Conservation (phyloP, 202 grass and related monocot species). For the Alloteropsis angusta region DNA sequence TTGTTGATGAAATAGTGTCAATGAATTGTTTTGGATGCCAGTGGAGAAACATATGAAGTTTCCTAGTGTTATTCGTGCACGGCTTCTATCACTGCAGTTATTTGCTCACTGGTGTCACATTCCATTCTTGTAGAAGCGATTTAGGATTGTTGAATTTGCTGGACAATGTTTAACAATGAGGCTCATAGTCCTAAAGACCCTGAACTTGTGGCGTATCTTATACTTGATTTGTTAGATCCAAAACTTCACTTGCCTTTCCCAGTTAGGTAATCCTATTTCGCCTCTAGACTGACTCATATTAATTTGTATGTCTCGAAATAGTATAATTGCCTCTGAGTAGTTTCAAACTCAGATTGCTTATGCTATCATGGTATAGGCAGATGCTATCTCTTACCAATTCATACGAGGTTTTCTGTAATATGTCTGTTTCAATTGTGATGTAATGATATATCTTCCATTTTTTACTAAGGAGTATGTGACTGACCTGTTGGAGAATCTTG, state of each 20-base stretch:
- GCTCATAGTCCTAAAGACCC: background rate
- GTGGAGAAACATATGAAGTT: slow-evolving; percentile 4
- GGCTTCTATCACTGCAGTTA: background rate
- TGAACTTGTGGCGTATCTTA: background rate
- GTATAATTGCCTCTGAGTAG: background rate
- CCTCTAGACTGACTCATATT: background rate
- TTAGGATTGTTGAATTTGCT: background rate
- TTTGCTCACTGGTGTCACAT: background rate
- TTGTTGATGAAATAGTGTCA: background rate
- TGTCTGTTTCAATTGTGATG: background rate
- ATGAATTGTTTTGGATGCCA: slow-evolving; percentile 3
- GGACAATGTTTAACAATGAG: background rate
- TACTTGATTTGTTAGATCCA: slow-evolving; percentile 18
- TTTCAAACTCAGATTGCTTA: background rate
- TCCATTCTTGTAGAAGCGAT: background rate
- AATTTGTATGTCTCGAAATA: background rate
- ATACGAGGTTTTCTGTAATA: background rate
- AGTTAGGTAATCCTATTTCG: background rate
- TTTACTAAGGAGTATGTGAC: background rate
- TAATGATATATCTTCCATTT: background rate
- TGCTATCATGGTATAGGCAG: background rate
- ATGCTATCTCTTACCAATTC: background rate
- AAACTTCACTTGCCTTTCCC: background rate
- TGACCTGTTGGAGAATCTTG: background rate
- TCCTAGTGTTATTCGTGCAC: background rate